These are phyloP conservation scores for Wolfiporia cocos DNA, from an alignment of 1,284 basidiomycete species.

Conservation along the genomic window DNA sequence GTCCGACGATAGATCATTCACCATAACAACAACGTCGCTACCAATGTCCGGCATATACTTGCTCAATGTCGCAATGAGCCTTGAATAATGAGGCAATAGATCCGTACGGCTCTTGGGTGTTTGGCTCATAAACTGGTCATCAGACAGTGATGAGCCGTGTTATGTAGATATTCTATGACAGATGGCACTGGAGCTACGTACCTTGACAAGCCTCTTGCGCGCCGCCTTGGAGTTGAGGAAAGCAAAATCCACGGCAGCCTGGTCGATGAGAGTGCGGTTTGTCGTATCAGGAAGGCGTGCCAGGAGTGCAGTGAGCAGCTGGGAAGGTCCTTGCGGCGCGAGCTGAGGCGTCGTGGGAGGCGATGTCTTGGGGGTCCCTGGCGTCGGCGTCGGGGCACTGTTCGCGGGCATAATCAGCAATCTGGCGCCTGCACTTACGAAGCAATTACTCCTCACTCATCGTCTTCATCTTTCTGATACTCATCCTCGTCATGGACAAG, in stretches of 20 bases:
- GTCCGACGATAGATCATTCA: constrained; percentile 44
- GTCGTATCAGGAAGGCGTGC: constrained; percentile 91
- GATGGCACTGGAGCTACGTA: constrained; percentile 24
- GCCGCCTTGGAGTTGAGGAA: constrained; percentile 96
- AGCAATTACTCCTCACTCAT: constrained; percentile 26
- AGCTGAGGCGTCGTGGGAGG: constrained; percentile 63
- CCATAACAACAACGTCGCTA: constrained; percentile 71
- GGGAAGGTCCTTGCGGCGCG: constrained; percentile 84
- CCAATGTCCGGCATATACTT: constrained; percentile 95
- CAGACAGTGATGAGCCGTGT: neutral
- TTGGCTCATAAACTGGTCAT: constrained; percentile 74
- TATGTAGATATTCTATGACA: neutral
- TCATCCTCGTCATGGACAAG: constrained; percentile 15
- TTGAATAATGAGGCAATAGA: constrained; percentile 89
- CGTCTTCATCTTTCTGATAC: constrained; percentile 29
- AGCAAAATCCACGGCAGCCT: constrained; percentile 93
- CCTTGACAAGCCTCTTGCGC: constrained; percentile 84
- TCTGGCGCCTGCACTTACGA: neutral
- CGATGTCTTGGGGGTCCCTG: constrained; percentile 58
- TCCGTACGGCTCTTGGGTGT: constrained; percentile 89
- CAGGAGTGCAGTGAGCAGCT: constrained; percentile 88
- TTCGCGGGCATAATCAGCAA: constrained; percentile 1
- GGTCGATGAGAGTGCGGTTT: constrained; percentile 89
- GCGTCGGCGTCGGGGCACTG: constrained; percentile 55
- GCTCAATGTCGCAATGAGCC: constrained; percentile 84